Percentiles rank a stretch among this genome's conserved stretches.
Evolutionary conservation across 257 asterid species (phyloP).

Genomic region (Solanum tarijense): DNA sequence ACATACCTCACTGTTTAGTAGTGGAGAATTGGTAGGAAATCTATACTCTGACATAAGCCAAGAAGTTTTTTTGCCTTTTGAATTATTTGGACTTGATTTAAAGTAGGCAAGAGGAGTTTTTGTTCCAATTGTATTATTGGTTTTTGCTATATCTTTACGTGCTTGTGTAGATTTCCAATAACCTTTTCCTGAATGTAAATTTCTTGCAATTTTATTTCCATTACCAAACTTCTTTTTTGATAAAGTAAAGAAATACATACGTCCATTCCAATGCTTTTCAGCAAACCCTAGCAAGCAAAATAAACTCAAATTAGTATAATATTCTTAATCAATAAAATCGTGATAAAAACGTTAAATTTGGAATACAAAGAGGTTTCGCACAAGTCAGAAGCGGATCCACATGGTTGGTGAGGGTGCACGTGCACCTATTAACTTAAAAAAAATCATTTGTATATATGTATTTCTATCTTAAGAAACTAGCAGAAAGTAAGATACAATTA

Average conservation of each 20-base stretch:
- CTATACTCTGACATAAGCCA: constrained; percentile 7
- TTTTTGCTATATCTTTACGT: not conserved
- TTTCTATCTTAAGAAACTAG: too few relatives aligned
- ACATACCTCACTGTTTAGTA: not conserved
- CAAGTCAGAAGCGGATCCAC: not conserved
- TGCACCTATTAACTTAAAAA: not conserved
- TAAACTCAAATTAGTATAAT: not conserved
- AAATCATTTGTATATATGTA: too few relatives aligned
- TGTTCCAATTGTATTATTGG: not conserved
- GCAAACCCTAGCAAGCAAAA: not conserved
- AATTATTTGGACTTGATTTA: too few relatives aligned
- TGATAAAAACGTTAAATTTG: not conserved
- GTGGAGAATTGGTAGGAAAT: not conserved
- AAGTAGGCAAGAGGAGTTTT: not conserved
- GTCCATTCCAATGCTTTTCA: not conserved
- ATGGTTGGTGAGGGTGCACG: too few relatives aligned
- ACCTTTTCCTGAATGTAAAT: not conserved
- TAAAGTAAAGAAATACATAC: not conserved
- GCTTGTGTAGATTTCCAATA: not conserved
- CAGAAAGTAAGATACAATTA: not conserved
- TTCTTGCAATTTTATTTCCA: not conserved
- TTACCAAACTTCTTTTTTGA: not conserved
- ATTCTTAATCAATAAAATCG: too few relatives aligned
- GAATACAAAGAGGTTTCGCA: not conserved
- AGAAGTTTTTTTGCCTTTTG: not conserved